Percentiles rank a stretch among this genome's conserved stretches.
Conservation (phyloP, 1,139 yeast species). For the Candida gigantensis region DNA sequence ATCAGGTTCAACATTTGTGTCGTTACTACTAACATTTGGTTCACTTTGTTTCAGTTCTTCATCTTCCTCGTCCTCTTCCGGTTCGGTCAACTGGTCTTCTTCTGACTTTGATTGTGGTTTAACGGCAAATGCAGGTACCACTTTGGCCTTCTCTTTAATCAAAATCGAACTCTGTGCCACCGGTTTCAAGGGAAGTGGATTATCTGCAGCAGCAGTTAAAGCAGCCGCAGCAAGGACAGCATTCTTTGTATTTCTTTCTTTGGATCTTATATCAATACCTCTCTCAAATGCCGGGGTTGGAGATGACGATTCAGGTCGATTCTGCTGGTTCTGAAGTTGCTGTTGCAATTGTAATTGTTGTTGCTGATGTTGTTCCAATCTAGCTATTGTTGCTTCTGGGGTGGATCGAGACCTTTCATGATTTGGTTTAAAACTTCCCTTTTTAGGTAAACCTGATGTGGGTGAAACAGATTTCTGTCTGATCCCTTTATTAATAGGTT, state of each 20-base stretch:
- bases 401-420: constrained; percentile 30
- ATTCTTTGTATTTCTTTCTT: constrained; percentile 42
- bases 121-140: constrained; percentile 2
- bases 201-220: constrained; percentile 69
- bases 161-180: constrained; percentile 6
- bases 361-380: constrained; percentile 2
- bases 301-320: constrained; percentile 6
- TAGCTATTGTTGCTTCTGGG: constrained; percentile 17
- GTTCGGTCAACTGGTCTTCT: constrained; percentile 16
- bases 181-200: constrained; percentile 51
- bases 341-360: constrained; percentile 1
- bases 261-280: constrained; percentile 40
- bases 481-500: constrained; percentile 6
- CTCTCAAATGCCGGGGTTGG: constrained; percentile 31
- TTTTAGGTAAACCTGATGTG: constrained; percentile 11
- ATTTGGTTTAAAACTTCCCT: constrained; percentile 17
- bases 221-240: constrained; percentile 73
- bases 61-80: constrained; percentile 18
- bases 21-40: not conserved
- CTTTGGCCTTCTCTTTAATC: constrained; percentile 7
- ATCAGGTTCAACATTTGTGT: not conserved
- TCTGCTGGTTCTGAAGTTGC: constrained; percentile 1
- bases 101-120: constrained; percentile 10
- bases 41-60: too few relatives aligned
- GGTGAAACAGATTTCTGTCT: constrained; percentile 14